Evolutionary conservation across 129 eudicot species (phyloP).

Genomic region (Pulicaria dysenterica): DNA sequence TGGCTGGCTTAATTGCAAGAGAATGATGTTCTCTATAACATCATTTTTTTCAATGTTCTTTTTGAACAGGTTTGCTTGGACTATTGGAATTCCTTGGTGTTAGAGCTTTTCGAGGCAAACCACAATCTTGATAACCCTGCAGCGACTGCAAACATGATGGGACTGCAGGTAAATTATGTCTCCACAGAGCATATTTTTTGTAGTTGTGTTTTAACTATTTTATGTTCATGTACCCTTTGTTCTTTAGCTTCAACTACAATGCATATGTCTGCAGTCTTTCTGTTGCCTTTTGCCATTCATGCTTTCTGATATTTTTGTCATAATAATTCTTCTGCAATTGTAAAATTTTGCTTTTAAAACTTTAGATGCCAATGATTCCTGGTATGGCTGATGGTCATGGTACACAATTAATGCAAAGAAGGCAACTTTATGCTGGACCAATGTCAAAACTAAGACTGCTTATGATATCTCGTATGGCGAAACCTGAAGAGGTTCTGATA

Average conservation of each 20-base stretch:
- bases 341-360: conserved; percentile 12
- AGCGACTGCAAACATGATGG: conserved; percentile 79
- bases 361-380: conserved; percentile 57
- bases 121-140: conserved; percentile 81
- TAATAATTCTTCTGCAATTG: background rate
- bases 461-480: conserved; percentile 98
- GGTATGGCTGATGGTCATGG: conserved; percentile 74
- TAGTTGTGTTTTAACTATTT: background rate
- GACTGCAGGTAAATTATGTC: conserved; percentile 68
- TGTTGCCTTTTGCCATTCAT: too few relatives aligned
- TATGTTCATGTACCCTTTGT: too few relatives aligned
- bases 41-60: background rate
- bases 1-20: conserved; percentile 22
- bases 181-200: background rate
- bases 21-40: conserved; percentile 8
- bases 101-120: conserved; percentile 89
- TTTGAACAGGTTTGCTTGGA: conserved; percentile 88
- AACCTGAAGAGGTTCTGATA: conserved; percentile 96
- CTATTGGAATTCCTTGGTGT: conserved; percentile 88
- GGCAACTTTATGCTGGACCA: conserved; percentile 80
- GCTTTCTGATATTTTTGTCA: too few relatives aligned
- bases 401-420: conserved; percentile 69
- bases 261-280: too few relatives aligned
- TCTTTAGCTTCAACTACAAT: too few relatives aligned
- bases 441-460: conserved; percentile 88